Evolutionary conservation across 495 filamentous ascomycete species (phyloP).

Genomic region (Aspergillus biplanus): DNA sequence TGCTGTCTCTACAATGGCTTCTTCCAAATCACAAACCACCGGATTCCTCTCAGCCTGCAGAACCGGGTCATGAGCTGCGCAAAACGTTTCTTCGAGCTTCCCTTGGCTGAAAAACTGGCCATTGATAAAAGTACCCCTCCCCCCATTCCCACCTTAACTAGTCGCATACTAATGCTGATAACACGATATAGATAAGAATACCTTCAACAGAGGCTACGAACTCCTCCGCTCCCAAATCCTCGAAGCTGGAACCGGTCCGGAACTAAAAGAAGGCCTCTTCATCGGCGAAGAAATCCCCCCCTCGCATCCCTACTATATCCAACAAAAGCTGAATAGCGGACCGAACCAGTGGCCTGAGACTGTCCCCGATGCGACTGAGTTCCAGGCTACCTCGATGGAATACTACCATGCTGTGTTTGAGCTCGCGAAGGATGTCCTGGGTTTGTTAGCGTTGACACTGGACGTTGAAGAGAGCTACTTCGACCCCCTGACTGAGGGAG

Average conservation of each 20-base stretch:
- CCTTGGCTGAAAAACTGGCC: conserved; percentile 54
- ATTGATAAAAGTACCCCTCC: conserved; percentile 43
- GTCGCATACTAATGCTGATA: conserved; percentile 9
- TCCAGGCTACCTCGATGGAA: conserved; percentile 49
- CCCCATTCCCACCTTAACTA: no score
- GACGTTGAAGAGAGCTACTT: conserved; percentile 40
- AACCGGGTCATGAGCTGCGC: conserved; percentile 38
- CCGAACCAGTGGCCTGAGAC: conserved; percentile 55
- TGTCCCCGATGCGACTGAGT: conserved; percentile 45
- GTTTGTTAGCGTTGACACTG: conserved; percentile 35
- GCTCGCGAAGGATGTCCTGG: conserved; percentile 37
- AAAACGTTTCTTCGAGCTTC: conserved; percentile 54
- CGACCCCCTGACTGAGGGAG: conserved; percentile 33
- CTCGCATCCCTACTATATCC: conserved; percentile 42
- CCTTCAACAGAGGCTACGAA: conserved; percentile 55
- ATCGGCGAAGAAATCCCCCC: conserved; percentile 49
- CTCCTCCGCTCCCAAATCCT: conserved; percentile 52
- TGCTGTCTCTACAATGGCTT: conserved; percentile 51
- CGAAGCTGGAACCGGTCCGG: conserved; percentile 48
- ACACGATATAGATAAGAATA: conserved; percentile 29
- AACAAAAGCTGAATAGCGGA: conserved; percentile 42
- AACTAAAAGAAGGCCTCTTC: conserved; percentile 57
- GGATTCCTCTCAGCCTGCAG: conserved; percentile 41
- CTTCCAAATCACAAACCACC: conserved; percentile 53
- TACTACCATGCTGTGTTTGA: conserved; percentile 48